Percentiles rank a stretch among this genome's conserved stretches.
phyloP scores from a whole-genome alignment of 2,329 filamentous ascomycete genomes.

The Fusarium burgessii region DNA sequence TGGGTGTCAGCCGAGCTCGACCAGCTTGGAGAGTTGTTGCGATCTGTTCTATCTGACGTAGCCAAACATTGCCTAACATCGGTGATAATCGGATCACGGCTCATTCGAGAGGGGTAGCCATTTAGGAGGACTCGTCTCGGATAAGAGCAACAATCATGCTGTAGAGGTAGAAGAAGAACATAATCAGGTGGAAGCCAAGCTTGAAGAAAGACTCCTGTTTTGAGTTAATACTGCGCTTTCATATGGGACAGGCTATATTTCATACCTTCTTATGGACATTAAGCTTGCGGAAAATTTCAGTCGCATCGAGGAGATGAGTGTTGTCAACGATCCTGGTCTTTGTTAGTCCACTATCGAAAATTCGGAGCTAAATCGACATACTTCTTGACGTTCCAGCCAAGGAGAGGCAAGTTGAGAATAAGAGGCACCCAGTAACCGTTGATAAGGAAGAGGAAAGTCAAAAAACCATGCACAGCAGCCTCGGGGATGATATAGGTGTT shows the following conservation, averaged over 20 bases:
- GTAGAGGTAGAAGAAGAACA: constrained; percentile 99
- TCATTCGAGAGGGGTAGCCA: constrained; percentile 26
- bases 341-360: constrained; percentile 37
- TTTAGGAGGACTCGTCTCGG: constrained; percentile 89
- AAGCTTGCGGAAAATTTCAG: constrained; percentile 98
- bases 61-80: constrained; percentile 19
- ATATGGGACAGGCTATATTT: not conserved
- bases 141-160: constrained; percentile 98
- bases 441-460: constrained; percentile 96
- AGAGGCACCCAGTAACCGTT: constrained; percentile 99
- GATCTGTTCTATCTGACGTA: constrained; percentile 19
- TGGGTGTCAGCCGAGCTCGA: constrained; percentile 32
- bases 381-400: constrained; percentile 98
- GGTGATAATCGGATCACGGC: constrained; percentile 23
- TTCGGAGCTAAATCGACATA: constrained; percentile 62
- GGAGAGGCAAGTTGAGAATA: constrained; percentile 88
- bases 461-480: constrained; percentile 95
- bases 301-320: constrained; percentile 95
- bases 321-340: constrained; percentile 88
- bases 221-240: constrained; percentile 39
- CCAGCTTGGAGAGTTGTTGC: constrained; percentile 22
- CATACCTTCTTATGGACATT: constrained; percentile 98
- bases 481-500: constrained; percentile 99
- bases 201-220: constrained; percentile 96
- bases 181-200: constrained; percentile 96